Evolutionary conservation across 495 filamentous ascomycete species (phyloP), one percentile per base, ranked within the genome.

Genomic region (Penicillium verhagenii): DNA sequence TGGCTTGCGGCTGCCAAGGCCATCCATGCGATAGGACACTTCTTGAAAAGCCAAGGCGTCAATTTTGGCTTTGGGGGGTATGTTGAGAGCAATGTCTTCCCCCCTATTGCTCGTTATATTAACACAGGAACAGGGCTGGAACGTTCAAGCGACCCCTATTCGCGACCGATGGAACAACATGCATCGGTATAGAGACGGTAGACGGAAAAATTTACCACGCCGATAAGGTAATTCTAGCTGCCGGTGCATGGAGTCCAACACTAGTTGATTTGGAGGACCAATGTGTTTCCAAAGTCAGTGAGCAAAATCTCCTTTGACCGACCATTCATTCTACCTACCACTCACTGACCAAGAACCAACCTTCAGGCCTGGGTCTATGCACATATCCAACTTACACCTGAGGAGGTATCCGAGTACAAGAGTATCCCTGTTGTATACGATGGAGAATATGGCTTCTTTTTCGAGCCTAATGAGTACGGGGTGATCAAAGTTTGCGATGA

Each of bases 401-500:
- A 72, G 20, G 80, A 81, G 57, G 60, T 66, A 0, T 53, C 63
- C 14, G n/a, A 69, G 2, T 81, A 76, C 58, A 75, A 71, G 44
- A 61, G 76, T 47, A 58, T 75, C 1, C 78, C 79, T 1, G 77
- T 82, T 0, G 60, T 81, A 5, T 81, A 75, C 53, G 75, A 79
- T 42, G 70, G 72, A 21, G 75, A 82, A 47, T 67, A 69, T 23
- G 79, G 79, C 2, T 81, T 82, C 59, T 81, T 82, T 60, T 80
- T 82, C 57, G 79, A 82, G 56, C 76, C 79, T 2, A 73, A 78
- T 31, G 69, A 67, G 48, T 77, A 68, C 52, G 67, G 72, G 1
- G 70, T 79, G 50, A 65, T 82, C 44, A 82, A 82, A 57, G 72
- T 81, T 31, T 80, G 77, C 53, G 78, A 81, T 50, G 78, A 82